Evolutionary conservation across 345 rosid species (phyloP).

Genomic region (Draba incana): DNA sequence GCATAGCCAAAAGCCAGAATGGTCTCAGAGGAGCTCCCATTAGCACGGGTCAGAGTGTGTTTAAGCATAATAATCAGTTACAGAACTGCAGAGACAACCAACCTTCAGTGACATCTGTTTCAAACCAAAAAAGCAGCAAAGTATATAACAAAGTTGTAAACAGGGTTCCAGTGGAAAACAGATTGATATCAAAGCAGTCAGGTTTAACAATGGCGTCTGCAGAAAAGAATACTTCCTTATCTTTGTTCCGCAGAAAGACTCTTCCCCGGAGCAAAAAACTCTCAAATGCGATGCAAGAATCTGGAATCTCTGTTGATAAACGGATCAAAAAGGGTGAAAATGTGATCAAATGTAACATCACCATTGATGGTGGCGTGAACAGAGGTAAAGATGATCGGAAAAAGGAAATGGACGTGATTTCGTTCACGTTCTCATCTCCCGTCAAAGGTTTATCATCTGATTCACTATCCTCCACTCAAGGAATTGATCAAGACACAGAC

Average conservation of each 20-base stretch:
- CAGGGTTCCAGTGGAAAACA: constrained; percentile 46
- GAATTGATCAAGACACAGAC: constrained; percentile 38
- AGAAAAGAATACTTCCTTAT: constrained; percentile 44
- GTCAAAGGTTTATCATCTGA: constrained; percentile 50
- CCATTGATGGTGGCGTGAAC: constrained; percentile 45
- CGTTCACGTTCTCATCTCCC: constrained; percentile 87
- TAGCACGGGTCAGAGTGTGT: constrained; percentile 47
- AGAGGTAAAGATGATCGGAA: constrained; percentile 43
- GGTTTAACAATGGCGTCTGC: constrained; percentile 31
- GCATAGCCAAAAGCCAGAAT: constrained; percentile 44
- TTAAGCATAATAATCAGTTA: constrained; percentile 75
- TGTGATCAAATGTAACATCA: constrained; percentile 50
- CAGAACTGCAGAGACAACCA: constrained; percentile 63
- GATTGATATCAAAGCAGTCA: constrained; percentile 45
- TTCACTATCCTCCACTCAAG: constrained; percentile 42
- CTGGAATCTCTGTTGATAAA: constrained; percentile 42
- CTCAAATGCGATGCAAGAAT: constrained; percentile 44
- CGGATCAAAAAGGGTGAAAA: constrained; percentile 45
- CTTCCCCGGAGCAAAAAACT: constrained; percentile 49
- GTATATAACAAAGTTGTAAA: constrained; percentile 45
- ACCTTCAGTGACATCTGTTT: constrained; percentile 42
- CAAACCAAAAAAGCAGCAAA: constrained; percentile 48
- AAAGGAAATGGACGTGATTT: constrained; percentile 71
- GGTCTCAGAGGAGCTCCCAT: constrained; percentile 48
- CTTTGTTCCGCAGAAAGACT: constrained; percentile 49